Evolutionary conservation across 768 basidiomycete genomes (phyloP).

Genomic region (Russula ochroleuca): DNA sequence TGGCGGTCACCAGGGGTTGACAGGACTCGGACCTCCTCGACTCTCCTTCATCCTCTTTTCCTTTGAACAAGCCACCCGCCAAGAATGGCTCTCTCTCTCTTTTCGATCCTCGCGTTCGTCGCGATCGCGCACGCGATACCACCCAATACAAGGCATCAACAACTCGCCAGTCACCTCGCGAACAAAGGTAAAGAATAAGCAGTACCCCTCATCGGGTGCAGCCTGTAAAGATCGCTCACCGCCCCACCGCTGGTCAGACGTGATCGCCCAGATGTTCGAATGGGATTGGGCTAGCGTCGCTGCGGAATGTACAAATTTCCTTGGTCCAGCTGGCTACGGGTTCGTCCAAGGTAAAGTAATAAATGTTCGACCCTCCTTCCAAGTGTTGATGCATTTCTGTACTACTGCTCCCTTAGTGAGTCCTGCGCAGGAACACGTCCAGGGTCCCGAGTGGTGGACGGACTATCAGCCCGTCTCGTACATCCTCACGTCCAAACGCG

Average conservation of each 20-base stretch:
- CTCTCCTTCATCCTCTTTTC: background rate
- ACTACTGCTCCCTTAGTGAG: constrained; percentile 33
- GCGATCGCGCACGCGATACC: background rate
- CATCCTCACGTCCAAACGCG: constrained; percentile 60
- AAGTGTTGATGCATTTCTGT: background rate
- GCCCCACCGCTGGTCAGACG: constrained; percentile 29
- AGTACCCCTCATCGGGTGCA: background rate
- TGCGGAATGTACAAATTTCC: constrained; percentile 57
- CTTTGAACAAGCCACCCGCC: background rate
- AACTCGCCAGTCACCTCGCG: too few species aligned
- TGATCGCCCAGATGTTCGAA: constrained; percentile 69
- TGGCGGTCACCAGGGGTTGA: background rate
- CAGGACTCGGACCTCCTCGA: background rate
- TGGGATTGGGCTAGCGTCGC: constrained; percentile 57
- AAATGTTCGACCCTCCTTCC: too few species aligned
- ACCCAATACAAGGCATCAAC: too few species aligned
- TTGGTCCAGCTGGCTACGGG: constrained; percentile 60
- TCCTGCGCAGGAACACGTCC: constrained; percentile 55
- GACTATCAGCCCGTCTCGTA: constrained; percentile 70
- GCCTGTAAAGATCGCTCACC: background rate
- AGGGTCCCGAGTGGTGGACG: constrained; percentile 66
- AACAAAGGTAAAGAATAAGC: constrained; percentile 6
- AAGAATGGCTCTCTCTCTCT: constrained; percentile 5
- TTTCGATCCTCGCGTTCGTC: background rate
- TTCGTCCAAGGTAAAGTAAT: constrained; percentile 53